These are phyloP conservation scores for Beta corolliflora DNA, from an alignment of 179 eudicot genomes.

Conservation along the genomic window DNA sequence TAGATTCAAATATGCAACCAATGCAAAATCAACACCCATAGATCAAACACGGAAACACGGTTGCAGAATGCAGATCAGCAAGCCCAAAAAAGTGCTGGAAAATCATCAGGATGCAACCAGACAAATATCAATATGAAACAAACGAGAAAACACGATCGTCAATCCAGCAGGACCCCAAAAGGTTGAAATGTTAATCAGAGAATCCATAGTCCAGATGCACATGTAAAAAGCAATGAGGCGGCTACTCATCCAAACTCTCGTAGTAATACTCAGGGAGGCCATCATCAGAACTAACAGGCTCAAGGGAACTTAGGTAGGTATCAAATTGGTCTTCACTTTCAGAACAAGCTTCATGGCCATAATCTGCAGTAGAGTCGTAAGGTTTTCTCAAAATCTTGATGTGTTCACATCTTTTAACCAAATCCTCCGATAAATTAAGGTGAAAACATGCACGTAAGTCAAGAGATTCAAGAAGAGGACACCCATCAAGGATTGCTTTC, in stretches of 20 bases:
- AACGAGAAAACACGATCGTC: not conserved
- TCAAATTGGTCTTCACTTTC: not conserved
- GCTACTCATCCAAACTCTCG: too few species aligned
- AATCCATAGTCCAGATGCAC: not conserved
- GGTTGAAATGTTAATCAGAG: not conserved
- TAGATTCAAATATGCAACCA: not conserved
- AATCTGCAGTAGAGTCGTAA: conserved; percentile 12
- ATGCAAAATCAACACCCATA: not conserved
- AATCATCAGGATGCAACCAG: not conserved
- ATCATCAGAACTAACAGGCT: not conserved
- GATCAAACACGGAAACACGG: not conserved
- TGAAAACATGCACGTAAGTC: conserved; percentile 28
- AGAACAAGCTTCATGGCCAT: not conserved
- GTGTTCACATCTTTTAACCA: conserved; percentile 17
- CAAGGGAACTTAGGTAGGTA: too few species aligned
- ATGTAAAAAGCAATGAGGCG: not conserved
- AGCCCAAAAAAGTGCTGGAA: not conserved
- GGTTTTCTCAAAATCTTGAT: conserved; percentile 16
- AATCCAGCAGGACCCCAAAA: not conserved
- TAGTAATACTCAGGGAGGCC: not conserved
- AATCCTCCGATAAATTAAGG: conserved; percentile 6
- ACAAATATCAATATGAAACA: not conserved
- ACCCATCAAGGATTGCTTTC: conserved; percentile 31
- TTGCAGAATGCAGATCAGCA: not conserved
- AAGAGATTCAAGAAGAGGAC: conserved; percentile 30